Base-by-base conservation (phyloP, 208 protist genomes). In the Herpetomonas samuelpessoai region DNA sequence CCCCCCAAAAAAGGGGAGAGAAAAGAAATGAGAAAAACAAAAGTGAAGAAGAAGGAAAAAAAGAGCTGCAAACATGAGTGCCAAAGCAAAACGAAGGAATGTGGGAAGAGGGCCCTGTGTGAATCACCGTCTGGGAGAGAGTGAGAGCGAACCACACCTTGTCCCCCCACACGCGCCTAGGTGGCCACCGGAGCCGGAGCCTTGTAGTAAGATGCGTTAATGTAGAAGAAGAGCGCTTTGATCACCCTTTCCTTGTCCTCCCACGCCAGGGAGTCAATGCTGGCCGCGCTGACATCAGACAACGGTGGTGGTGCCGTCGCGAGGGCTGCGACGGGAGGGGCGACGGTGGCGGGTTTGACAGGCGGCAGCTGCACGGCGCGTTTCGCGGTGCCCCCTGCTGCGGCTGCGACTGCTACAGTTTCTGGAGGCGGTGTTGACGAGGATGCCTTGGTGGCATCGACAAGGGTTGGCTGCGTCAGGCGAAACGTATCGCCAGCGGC, bases 211-310 rank as follows among this genome's bases (percentile, higher is more conserved):
- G 79, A 81, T 29, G 75, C 63, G 66, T 93, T 93, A 56, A 93
- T 80, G 64, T 74, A 93, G 49, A 88, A 89, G 27, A 93, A 68
- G 19, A 93, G 68, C 50, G 86, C 71, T 62, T 93, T 93, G 61
- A 93, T 93, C 19, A 93, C 77, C 63, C 83, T 85, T 45, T 93
- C 86, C 59, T 93, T 93, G 60, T 90, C 86, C 19, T 79, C 71
- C 83, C 86, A 93, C 18, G 77, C 55, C 10, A 93, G 55, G 19
- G 88, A 76, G 2, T 76, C 72, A 50, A 92, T 66, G 63, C 73
- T 79, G 18, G 46, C 73, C 4, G 69, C 76, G 53, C 57, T 60
- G 1, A 27, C 21, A 26, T 47, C 12, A 14, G 59, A 16, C n/a
- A 52, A 14, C 25, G 29, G 3, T 0, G 24, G 21, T n/a, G 57